Percentiles rank a stretch among this genome's conserved stretches.
phyloP scores from a whole-genome alignment of 2,329 filamentous ascomycete species.

The Hawksworthiomyces lignivorus region DNA sequence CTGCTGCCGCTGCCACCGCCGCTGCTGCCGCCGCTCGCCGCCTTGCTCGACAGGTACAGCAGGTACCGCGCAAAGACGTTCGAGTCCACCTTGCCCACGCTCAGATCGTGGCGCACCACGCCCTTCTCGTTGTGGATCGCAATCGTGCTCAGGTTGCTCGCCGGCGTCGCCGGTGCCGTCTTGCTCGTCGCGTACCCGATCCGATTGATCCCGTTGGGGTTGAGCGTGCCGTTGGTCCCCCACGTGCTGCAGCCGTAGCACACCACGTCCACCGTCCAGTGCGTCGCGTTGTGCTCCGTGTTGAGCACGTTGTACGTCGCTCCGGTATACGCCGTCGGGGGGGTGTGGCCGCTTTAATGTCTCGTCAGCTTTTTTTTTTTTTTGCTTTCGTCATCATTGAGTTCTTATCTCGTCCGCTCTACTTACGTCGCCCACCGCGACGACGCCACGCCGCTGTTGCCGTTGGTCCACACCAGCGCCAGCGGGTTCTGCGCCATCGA shows the following conservation, averaged over 20 bases:
- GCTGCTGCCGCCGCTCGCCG: neutral
- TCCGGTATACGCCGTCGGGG: constrained; percentile 14
- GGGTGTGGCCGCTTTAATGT: constrained; percentile 2
- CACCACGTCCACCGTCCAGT: constrained; percentile 24
- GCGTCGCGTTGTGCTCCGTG: constrained; percentile 18
- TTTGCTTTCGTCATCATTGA: neutral
- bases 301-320: constrained; percentile 18
- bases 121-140: constrained; percentile 18
- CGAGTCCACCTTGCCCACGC: constrained; percentile 10
- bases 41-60: constrained; percentile 8
- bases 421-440: constrained; percentile 28
- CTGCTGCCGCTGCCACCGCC: neutral
- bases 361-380: too few relatives aligned
- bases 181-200: constrained; percentile 20
- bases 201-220: constrained; percentile 19
- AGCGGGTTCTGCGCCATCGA: constrained; percentile 31
- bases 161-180: constrained; percentile 13
- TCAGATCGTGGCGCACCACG: constrained; percentile 8
- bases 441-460: constrained; percentile 27
- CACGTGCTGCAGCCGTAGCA: constrained; percentile 21
- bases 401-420: neutral
- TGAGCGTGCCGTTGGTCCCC: constrained; percentile 14
- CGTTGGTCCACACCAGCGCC: constrained; percentile 29
- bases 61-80: constrained; percentile 11
- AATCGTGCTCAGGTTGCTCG: constrained; percentile 20